Evolutionary conservation across 2,329 filamentous ascomycete species (phyloP).

Genomic region (Arthrobotrys musiformis): DNA sequence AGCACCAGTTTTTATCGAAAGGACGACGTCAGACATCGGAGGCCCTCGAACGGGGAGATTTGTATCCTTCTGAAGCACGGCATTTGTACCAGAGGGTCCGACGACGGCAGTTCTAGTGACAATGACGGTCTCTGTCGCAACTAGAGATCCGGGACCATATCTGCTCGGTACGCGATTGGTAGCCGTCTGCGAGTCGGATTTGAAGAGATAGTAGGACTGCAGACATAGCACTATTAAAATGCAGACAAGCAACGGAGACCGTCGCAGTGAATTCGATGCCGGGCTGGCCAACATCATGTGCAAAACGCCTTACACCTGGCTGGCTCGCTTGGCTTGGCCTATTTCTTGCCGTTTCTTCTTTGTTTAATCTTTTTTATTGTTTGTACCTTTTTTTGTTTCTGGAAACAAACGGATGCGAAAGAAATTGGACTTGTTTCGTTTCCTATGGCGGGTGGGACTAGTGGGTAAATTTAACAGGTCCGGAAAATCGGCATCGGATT

Average conservation of each 20-base stretch:
- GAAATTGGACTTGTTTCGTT: slow-evolving; percentile 14
- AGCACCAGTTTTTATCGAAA: slow-evolving; percentile 52
- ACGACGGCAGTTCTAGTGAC: slow-evolving; percentile 40
- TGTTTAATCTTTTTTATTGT: background rate
- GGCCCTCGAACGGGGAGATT: slow-evolving; percentile 20
- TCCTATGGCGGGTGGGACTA: background rate
- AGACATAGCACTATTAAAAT: slow-evolving; percentile 40
- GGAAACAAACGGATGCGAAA: background rate
- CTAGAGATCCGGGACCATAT: background rate
- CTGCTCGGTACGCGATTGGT: background rate
- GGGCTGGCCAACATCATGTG: slow-evolving; percentile 45
- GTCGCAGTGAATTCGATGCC: slow-evolving; percentile 34
- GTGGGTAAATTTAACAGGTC: slow-evolving; percentile 28
- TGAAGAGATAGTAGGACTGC: slow-evolving; percentile 53
- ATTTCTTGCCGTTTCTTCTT: too few relatives aligned
- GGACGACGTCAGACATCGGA: slow-evolving; percentile 42
- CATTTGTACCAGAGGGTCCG: slow-evolving; percentile 28
- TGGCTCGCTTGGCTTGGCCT: slow-evolving; percentile 2
- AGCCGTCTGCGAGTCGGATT: slow-evolving; percentile 41
- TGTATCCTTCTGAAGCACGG: slow-evolving; percentile 24
- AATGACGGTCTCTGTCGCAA: slow-evolving; percentile 24
- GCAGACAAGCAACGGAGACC: slow-evolving; percentile 47
- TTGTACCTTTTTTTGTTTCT: background rate
- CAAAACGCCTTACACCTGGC: slow-evolving; percentile 18
- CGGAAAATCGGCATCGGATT: slow-evolving; percentile 34